A percentile compares a stretch with the other conserved stretches of the same genome.
phyloP scores from a whole-genome alignment of 257 asterid genomes.

The Capsicum chinense region DNA sequence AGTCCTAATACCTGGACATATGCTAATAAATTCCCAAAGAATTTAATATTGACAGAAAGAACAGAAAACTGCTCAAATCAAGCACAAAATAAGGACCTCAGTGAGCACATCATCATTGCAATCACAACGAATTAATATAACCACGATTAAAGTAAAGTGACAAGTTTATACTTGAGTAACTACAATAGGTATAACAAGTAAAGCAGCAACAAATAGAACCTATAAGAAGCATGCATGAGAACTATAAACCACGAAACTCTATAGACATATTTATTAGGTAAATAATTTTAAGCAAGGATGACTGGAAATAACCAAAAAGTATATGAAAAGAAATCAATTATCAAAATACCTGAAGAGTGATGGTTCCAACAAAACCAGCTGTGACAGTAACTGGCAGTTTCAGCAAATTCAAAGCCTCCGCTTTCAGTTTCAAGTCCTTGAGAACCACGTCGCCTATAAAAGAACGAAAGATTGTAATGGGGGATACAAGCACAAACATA shows the following conservation, averaged over 20 bases:
- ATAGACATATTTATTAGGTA: neutral
- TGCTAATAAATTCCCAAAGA: neutral
- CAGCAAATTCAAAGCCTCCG: slow-evolving; percentile 92
- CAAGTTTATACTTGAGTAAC: slow-evolving; percentile 22
- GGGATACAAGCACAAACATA: slow-evolving; percentile 31
- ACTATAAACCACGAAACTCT: slow-evolving; percentile 10
- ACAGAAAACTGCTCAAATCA: neutral
- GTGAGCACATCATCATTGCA: neutral
- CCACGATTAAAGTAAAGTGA: slow-evolving; percentile 1
- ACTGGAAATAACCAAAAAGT: neutral
- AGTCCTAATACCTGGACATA: neutral
- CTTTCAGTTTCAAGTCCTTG: slow-evolving; percentile 87
- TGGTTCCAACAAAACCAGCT: slow-evolving; percentile 95
- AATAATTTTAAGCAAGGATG: neutral
- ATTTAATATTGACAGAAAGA: neutral
- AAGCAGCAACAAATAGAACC: neutral
- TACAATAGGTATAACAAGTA: slow-evolving; percentile 15
- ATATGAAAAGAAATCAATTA: slow-evolving; percentile 1
- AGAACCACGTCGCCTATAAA: slow-evolving; percentile 94
- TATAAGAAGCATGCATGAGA: slow-evolving; percentile 24
- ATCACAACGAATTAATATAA: neutral
- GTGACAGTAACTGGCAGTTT: slow-evolving; percentile 93
- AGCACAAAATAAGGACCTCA: slow-evolving; percentile 19
- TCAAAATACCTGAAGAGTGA: slow-evolving; percentile 82
- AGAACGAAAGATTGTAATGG: slow-evolving; percentile 27